These are phyloP conservation scores for Castanea crenata DNA, from an alignment of 306 rosid genomes.

Conservation along the genomic window DNA sequence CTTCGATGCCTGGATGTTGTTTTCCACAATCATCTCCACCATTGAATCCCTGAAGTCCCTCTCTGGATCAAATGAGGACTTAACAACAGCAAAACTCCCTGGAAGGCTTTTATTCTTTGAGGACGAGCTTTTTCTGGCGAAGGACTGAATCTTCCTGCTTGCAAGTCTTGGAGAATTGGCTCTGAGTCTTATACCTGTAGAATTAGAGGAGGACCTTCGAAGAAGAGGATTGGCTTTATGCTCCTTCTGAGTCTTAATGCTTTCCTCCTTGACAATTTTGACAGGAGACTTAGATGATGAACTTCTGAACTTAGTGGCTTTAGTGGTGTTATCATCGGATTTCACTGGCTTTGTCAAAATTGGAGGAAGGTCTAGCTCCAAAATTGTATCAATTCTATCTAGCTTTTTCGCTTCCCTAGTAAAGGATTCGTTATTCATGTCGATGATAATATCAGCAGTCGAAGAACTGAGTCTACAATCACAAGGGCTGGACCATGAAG, in stretches of 20 bases:
- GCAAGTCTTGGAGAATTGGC: constrained; percentile 67
- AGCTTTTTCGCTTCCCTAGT: constrained; percentile 36
- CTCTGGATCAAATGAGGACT: constrained; percentile 74
- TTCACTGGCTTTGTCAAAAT: constrained; percentile 54
- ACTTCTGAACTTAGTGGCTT: too few species aligned
- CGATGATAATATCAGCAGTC: constrained; percentile 62
- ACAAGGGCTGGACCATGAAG: constrained; percentile 37
- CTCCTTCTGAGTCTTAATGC: constrained; percentile 32
- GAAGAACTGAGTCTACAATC: constrained; percentile 70
- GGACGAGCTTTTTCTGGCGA: constrained; percentile 57
- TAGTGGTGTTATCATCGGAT: neutral
- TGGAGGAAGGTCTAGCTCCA: constrained; percentile 58
- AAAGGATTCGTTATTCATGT: constrained; percentile 50
- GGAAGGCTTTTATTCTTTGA: constrained; percentile 43
- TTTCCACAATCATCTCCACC: constrained; percentile 94
- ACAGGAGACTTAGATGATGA: neutral
- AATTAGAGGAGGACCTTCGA: constrained; percentile 39
- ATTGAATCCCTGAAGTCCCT: constrained; percentile 83
- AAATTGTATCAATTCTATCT: constrained; percentile 44
- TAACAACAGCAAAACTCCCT: constrained; percentile 80
- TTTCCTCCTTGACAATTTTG: constrained; percentile 39
- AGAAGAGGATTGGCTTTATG: constrained; percentile 12
- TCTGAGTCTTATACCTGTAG: constrained; percentile 64
- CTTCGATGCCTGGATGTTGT: constrained; percentile 58
- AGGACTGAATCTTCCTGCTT: constrained; percentile 51